Evolutionary conservation across 2,329 filamentous ascomycete genomes (phyloP).

Genomic region (Fusarium sp.): DNA sequence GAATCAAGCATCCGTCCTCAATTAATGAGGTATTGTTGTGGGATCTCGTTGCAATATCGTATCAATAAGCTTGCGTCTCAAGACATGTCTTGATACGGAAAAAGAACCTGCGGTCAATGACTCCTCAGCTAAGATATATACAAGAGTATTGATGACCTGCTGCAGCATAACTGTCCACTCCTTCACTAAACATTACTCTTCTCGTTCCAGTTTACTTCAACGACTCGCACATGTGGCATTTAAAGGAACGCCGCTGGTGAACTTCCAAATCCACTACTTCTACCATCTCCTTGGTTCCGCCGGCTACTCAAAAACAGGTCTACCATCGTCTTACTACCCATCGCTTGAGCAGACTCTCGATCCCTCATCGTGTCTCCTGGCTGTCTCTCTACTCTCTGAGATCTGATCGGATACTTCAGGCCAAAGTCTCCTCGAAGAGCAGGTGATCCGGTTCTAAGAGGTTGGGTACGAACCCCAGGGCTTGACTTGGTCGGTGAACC

Average conservation of each 20-base stretch:
- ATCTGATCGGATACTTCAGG: constrained; percentile 2
- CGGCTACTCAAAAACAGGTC: constrained; percentile 63
- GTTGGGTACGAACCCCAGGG: constrained; percentile 33
- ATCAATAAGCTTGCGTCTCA: background rate
- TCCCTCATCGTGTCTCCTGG: background rate
- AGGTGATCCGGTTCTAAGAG: constrained; percentile 15
- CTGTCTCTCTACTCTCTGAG: constrained; percentile 2
- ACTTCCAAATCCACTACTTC: constrained; percentile 39
- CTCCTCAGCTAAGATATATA: constrained; percentile 15
- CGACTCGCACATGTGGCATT: background rate
- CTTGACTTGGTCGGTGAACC: constrained; percentile 44
- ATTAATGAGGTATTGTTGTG: no score
- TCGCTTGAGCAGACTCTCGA: constrained; percentile 43
- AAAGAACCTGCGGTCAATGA: background rate
- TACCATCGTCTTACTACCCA: constrained; percentile 62
- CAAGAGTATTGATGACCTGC: constrained; percentile 3
- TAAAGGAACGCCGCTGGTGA: constrained; percentile 47
- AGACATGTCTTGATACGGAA: background rate
- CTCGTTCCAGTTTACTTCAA: background rate
- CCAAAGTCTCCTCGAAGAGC: background rate
- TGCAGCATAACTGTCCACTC: background rate
- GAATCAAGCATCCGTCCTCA: background rate
- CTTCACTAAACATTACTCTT: background rate
- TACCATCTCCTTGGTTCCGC: constrained; percentile 52
- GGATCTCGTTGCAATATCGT: no score